A percentile compares a stretch with the other conserved stretches of the same genome.
These are phyloP conservation scores for Cyclotella choctawhatcheeana DNA, from an alignment of 108 stramenopile species.

Conservation along the genomic window DNA sequence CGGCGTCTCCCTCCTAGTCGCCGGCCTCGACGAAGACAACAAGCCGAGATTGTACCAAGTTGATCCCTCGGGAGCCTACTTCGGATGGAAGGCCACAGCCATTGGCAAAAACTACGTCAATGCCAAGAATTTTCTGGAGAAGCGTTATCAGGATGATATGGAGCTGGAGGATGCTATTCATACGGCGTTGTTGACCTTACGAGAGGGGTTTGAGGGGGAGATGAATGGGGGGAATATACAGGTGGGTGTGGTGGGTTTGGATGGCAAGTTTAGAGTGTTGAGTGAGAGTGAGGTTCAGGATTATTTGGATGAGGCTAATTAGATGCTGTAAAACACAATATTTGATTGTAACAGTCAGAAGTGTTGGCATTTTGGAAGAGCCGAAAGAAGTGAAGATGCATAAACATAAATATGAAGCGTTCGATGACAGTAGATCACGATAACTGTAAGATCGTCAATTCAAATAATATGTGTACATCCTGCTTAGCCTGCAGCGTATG, in stretches of 20 bases:
- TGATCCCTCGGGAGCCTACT: conserved; percentile 98
- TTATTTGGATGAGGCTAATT: conserved; percentile 96
- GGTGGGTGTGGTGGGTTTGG: conserved; percentile 89
- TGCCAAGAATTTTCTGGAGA: conserved; percentile 98
- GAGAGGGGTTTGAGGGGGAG: conserved; percentile 99
- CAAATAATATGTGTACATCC: no score
- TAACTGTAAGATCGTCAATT: no score
- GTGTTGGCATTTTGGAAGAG: no score
- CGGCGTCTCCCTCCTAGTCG: conserved; percentile 94
- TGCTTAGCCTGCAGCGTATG: no score
- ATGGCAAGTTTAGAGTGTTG: conserved; percentile 93
- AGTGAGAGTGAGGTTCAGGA: conserved; percentile 98
- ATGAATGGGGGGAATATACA: conserved; percentile 99
- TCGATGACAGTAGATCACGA: no score
- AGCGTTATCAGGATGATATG: conserved; percentile 95
- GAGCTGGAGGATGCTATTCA: conserved; percentile 99
- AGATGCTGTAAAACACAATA: no score
- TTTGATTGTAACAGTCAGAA: no score
- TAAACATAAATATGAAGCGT: no score
- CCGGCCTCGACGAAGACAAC: conserved; percentile 95
- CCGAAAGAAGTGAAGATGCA: no score
- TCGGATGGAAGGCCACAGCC: conserved; percentile 99
- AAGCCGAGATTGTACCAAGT: conserved; percentile 95
- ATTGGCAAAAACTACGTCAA: conserved; percentile 98
- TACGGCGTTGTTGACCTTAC: conserved; percentile 95